These are phyloP conservation scores for Talaromyces funiculosus DNA, from an alignment of 2,329 filamentous ascomycete genomes.

Conservation along the genomic window DNA sequence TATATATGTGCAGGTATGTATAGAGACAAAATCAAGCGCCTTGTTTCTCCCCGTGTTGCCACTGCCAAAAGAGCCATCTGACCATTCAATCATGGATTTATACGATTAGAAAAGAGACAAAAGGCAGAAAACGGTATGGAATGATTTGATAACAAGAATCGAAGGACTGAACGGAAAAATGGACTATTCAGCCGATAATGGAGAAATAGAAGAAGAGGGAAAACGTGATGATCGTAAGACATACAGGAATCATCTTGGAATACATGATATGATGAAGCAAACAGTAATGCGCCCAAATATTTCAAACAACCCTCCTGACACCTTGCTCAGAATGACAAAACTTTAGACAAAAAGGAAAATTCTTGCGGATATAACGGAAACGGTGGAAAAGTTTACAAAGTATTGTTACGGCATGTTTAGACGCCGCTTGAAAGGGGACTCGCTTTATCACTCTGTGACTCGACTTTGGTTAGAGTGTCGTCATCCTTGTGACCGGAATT, in stretches of 20 bases:
- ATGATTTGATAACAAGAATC: neutral
- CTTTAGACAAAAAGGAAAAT: neutral
- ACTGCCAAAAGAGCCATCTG: neutral
- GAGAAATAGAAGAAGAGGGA: neutral
- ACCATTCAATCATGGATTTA: conserved; percentile 6
- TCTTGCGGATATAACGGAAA: neutral
- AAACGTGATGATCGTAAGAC: conserved; percentile 7
- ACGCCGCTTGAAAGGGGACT: conserved; percentile 13
- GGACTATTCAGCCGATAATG: neutral
- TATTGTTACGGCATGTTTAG: conserved; percentile 1
- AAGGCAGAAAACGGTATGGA: neutral
- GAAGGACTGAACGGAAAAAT: neutral
- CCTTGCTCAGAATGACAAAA: conserved; percentile 12
- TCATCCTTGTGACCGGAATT: conserved; percentile 12
- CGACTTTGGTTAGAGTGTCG: conserved; percentile 12
- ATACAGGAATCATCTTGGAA: conserved; percentile 8
- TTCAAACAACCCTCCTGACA: conserved; percentile 11
- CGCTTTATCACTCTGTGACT: conserved; percentile 16
- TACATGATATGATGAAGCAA: conserved; percentile 1
- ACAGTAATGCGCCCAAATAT: conserved; percentile 9
- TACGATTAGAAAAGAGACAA: neutral
- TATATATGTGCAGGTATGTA: conserved; percentile 5
- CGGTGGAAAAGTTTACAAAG: neutral
- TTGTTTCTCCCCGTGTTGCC: neutral
- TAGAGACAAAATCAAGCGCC: neutral